Base-by-base conservation (phyloP, 441 rosid genomes). In the Gossypium gossypioides region DNA sequence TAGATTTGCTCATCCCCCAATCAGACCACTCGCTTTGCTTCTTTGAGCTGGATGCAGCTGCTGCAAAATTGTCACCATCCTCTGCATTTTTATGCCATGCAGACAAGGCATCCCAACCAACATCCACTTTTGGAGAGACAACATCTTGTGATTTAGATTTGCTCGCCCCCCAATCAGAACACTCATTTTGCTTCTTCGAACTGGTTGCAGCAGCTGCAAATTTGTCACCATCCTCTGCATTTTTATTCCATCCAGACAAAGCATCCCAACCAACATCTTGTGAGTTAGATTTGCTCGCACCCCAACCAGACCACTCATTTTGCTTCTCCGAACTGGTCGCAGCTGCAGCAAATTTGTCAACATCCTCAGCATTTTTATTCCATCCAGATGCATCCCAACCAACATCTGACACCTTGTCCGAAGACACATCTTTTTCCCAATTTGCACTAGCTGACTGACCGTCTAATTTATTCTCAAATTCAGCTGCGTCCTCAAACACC, bases 401-500 rank as follows among this genome's bases (percentile, higher is more conserved):
- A 68, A 4, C 74, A 60, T 48, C 2, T 1, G 74, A 58, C 54
- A 18, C 58, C 19, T 79, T 80, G 10, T 67, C 68, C 70, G 3
- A 8, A 57, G 62, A 32, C 18, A 9, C 1, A 58, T 42, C 74
- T 6, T 77, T 78, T 6, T 77, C 88, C 91, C 94, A 87, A 15
- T 68, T 77, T 9, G 79, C 51, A 24, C 59, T 78, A n/a, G 77
- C 82, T 24, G 78, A 75, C 77, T 78, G 72, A 16, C 21, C 0
- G 16, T 65, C 63, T 3, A 65, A 24, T 10, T 22, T 59, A 42
- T 73, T 55, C 12, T 73, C 65, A 52, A 64, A 78, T 50, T 87
- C 91, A n/a, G 70, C 87, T 61, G 82, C 74, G 37, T 95, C 98
- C 61, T 89, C 97, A 80, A 95, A 92, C 66, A 69, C 63, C 22